These are phyloP conservation scores for Saccharomyces hybrid DNA, from an alignment of 1,139 yeast species.

Conservation along the genomic window DNA sequence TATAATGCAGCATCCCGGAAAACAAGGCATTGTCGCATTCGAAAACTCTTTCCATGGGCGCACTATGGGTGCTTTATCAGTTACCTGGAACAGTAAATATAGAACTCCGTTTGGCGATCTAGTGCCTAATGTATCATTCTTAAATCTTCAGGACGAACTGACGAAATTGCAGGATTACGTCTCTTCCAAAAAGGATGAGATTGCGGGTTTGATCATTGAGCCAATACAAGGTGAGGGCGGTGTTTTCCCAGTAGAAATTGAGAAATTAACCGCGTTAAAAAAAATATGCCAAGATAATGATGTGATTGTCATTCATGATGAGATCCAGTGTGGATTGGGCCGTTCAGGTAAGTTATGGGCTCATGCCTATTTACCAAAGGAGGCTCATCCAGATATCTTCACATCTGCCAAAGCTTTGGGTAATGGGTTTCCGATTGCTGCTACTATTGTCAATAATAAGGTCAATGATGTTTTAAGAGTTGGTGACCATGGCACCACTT, in stretches of 20 bases:
- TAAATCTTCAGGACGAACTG: slow-evolving; percentile 26
- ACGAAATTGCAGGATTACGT: slow-evolving; percentile 30
- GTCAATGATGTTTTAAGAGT: slow-evolving; percentile 66
- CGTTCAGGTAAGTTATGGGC: slow-evolving; percentile 94
- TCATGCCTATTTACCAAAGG: slow-evolving; percentile 61
- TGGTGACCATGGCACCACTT: slow-evolving; percentile 97
- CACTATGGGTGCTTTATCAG: slow-evolving; percentile 85
- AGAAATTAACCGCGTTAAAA: slow-evolving; percentile 60
- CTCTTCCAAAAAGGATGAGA: slow-evolving; percentile 51
- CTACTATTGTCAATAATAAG: slow-evolving; percentile 75
- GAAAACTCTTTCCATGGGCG: slow-evolving; percentile 90
- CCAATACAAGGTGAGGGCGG: slow-evolving; percentile 99
- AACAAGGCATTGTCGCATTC: slow-evolving; percentile 76
- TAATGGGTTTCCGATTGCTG: slow-evolving; percentile 96
- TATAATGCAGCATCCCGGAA: slow-evolving; percentile 44
- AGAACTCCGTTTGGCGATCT: slow-evolving; percentile 86
- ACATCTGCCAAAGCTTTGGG: slow-evolving; percentile 96
- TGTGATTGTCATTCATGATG: slow-evolving; percentile 81
- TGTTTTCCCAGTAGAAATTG: slow-evolving; percentile 56
- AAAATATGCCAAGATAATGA: slow-evolving; percentile 61
- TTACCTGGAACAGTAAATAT: slow-evolving; percentile 86
- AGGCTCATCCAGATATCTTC: slow-evolving; percentile 86
- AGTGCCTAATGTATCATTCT: slow-evolving; percentile 65
- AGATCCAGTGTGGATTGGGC: slow-evolving; percentile 94
- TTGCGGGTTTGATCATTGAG: slow-evolving; percentile 90